Evolutionary conservation across 2,329 filamentous ascomycete genomes (phyloP).

Genomic region (Cryphonectria radicalis): DNA sequence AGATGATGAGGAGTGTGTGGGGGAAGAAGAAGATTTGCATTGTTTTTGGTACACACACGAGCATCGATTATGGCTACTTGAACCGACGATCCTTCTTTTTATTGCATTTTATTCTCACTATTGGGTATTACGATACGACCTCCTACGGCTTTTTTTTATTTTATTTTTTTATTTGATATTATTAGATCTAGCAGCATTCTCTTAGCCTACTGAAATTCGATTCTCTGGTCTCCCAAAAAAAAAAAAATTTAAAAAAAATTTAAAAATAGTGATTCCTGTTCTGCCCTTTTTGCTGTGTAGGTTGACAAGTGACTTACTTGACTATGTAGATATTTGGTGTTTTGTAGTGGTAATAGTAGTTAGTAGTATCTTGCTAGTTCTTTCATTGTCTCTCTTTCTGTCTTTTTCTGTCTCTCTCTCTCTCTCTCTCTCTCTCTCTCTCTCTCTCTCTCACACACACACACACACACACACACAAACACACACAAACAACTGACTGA

Average conservation of each 20-base stretch:
- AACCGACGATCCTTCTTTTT: neutral
- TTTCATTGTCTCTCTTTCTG: too few species aligned
- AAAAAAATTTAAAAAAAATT: conserved; percentile 9
- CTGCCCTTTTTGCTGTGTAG: neutral
- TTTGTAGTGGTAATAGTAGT: neutral
- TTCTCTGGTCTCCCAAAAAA: conserved; percentile 13
- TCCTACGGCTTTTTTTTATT: neutral
- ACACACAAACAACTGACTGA: too few species aligned
- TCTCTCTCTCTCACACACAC: too few species aligned
- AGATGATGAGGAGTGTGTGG: neutral
- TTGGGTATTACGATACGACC: neutral
- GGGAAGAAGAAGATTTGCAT: neutral
- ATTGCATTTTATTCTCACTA: neutral
- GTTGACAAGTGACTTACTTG: neutral
- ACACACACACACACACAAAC: too few species aligned
- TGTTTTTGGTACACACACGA: neutral
- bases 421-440: too few species aligned
- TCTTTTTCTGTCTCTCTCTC: too few species aligned
- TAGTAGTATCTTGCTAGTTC: neutral
- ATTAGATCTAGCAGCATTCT: conserved; percentile 4
- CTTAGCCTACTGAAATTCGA: conserved; percentile 1
- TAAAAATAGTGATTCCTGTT: neutral
- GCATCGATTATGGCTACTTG: neutral
- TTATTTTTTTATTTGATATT: neutral
- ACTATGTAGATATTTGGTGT: neutral